Base-by-base conservation (phyloP, 2,329 filamentous ascomycete genomes). In the Thelonectria blattea region DNA sequence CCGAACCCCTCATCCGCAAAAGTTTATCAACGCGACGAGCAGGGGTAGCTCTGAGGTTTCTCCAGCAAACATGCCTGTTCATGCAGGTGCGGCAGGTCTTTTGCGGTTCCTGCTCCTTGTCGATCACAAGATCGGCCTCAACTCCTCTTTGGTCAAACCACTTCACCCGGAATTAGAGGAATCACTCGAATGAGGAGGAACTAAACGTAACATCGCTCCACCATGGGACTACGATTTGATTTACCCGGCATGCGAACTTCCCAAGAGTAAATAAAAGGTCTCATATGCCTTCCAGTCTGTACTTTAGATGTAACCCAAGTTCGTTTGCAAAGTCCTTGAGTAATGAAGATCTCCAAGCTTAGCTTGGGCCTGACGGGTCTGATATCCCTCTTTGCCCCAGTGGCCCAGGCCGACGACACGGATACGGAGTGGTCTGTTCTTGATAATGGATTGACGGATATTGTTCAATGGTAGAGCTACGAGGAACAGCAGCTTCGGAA, bases 391-490 rank as follows among this genome's bases (percentile, higher is more conserved):
- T 42, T 42, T 9, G 32, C n/a, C 12, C 50, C 55, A 2, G 42
- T 32, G 15, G 9, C 27, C 27, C 5, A 30, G 27, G 10, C 52
- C 6, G 43, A 42, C 6, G 43, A 42, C 6, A 52, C 59, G 39
- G 46, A 57, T 15, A 17, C 41, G 3, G 59, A 64, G 1, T 67
- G 72, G 72, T 72, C 71, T 9, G 20, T 75, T 5, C 71, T 72
- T 24, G 69, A 73, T 45, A 72, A 76, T 57, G 72, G 72, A 1
- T 62, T 76, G 17, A 75, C 69, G 17, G 60, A 73, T 17, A 56
- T 76, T 22, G 73, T 76, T 18, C 64, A 74, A 69, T 76, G 74
- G 73, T 74, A 20, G 39, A 55, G 46, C 30, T 5, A n/a, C 27
- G 20, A 12, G 27, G 12, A 5, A n/a, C 10, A 6, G 12, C 24